phyloP scores from a whole-genome alignment of 164 flowering plant genomes.

The Stephania cephalantha region DNA sequence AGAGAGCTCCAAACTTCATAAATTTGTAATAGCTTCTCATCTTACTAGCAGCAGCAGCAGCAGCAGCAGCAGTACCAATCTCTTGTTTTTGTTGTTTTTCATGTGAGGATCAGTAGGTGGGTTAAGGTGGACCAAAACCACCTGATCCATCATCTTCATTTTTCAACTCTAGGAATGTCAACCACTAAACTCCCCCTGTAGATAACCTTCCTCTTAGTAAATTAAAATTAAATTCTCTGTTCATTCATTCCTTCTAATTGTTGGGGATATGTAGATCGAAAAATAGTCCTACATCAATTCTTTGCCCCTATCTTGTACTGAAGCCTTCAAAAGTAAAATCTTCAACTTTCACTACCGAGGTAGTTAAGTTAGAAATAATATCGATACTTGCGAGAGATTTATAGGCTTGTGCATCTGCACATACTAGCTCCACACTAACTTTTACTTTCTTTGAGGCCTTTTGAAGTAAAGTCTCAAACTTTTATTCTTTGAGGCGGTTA shows the following conservation, averaged over 20 bases:
- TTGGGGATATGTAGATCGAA: not conserved
- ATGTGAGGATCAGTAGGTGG: not conserved
- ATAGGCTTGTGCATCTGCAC: too few relatives aligned
- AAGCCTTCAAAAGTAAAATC: too few relatives aligned
- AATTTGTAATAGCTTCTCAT: not conserved
- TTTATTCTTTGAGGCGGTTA: too few relatives aligned
- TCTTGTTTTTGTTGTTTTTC: conserved; percentile 2
- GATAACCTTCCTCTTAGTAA: not conserved
- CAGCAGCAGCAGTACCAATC: conserved; percentile 3
- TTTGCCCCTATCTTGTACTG: too few relatives aligned
- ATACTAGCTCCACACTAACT: too few relatives aligned
- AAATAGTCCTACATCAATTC: not conserved
- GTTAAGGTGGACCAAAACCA: conserved; percentile 18
- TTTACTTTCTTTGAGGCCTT: too few relatives aligned
- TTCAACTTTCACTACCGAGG: too few relatives aligned
- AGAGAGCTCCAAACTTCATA: conserved; percentile 16
- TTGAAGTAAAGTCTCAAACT: too few relatives aligned
- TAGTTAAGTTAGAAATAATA: too few relatives aligned
- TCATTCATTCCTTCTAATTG: not conserved
- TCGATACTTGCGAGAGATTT: too few relatives aligned
- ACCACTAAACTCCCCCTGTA: conserved; percentile 15
- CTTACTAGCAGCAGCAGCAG: not conserved
- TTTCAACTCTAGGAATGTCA: conserved; percentile 5
- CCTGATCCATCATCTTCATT: conserved; percentile 7
- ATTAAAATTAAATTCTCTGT: not conserved